Percentiles rank a stretch among this genome's conserved stretches.
phyloP scores from a whole-genome alignment of 305 asterid genomes.

The Lippia alba region DNA sequence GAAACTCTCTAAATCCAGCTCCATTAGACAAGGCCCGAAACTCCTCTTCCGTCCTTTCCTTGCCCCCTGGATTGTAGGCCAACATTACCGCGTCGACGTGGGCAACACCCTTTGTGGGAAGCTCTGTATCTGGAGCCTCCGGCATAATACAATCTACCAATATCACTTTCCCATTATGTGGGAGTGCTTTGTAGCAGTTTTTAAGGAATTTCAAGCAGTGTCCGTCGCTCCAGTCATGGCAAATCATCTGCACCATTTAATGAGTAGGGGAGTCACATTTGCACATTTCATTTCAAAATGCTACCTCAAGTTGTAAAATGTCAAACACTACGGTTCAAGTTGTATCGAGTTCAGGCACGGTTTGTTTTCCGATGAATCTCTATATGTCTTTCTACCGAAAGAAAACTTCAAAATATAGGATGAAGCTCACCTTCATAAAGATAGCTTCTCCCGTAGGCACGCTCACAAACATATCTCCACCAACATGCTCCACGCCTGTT shows the following conservation, averaged over 20 bases:
- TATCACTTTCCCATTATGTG: constrained; percentile 71
- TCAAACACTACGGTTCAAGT: too few species aligned
- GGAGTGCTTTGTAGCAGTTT: constrained; percentile 69
- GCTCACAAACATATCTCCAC: constrained; percentile 41
- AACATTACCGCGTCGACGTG: constrained; percentile 46
- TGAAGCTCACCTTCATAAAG: constrained; percentile 35
- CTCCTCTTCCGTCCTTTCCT: constrained; percentile 39
- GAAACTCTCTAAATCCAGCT: constrained; percentile 36
- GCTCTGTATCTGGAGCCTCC: constrained; percentile 61
- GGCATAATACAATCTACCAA: constrained; percentile 69
- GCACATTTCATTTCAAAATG: too few species aligned
- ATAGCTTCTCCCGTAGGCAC: constrained; percentile 40
- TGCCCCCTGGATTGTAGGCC: constrained; percentile 35
- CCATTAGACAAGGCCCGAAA: constrained; percentile 33
- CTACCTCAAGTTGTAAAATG: too few species aligned
- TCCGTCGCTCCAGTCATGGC: constrained; percentile 87
- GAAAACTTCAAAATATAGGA: too few species aligned
- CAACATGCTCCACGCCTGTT: constrained; percentile 40
- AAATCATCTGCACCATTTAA: constrained; percentile 62
- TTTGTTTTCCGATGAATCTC: too few species aligned
- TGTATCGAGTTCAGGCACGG: too few species aligned
- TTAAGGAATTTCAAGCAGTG: constrained; percentile 73
- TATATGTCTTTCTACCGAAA: too few species aligned
- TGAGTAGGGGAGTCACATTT: too few species aligned
- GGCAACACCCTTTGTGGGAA: constrained; percentile 51